phyloP scores from a whole-genome alignment of 768 basidiomycete species.

The Kwoniella shandongensis region DNA sequence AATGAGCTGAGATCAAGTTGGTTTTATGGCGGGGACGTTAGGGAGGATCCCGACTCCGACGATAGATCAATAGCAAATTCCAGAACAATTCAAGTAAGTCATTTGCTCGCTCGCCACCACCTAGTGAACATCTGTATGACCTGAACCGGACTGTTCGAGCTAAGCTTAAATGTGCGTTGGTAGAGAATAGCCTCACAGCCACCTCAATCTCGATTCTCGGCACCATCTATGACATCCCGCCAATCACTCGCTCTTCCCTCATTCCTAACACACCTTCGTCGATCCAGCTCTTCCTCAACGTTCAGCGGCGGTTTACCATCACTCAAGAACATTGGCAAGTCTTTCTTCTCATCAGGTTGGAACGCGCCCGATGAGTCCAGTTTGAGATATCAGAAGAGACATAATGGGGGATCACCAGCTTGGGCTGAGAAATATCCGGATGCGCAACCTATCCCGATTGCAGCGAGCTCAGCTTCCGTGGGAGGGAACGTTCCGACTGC shows the following conservation, averaged over 20 bases:
- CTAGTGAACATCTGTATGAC: too few relatives aligned
- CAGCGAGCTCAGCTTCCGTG: too few relatives aligned
- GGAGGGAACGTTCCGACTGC: too few relatives aligned
- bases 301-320: neutral
- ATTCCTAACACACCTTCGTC: too few relatives aligned
- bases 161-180: too few relatives aligned
- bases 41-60: neutral
- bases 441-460: conserved; percentile 1
- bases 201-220: conserved; percentile 11
- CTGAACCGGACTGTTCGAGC: too few relatives aligned
- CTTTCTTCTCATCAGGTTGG: too few relatives aligned
- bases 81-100: too few relatives aligned
- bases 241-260: conserved; percentile 1
- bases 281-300: neutral
- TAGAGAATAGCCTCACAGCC: neutral
- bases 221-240: conserved; percentile 7
- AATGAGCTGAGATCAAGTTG: conserved; percentile 29
- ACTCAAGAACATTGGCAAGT: neutral
- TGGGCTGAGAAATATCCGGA: conserved; percentile 11
- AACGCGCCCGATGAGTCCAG: too few relatives aligned
- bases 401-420: neutral
- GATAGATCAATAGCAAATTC: too few relatives aligned
- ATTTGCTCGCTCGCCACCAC: too few relatives aligned
- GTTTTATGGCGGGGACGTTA: conserved; percentile 33
- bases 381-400: conserved; percentile 4